Percentiles rank a stretch among this genome's conserved stretches.
These are phyloP conservation scores for Selaginella tamariscina DNA, from an alignment of 75 land plant species.

Conservation along the genomic window DNA sequence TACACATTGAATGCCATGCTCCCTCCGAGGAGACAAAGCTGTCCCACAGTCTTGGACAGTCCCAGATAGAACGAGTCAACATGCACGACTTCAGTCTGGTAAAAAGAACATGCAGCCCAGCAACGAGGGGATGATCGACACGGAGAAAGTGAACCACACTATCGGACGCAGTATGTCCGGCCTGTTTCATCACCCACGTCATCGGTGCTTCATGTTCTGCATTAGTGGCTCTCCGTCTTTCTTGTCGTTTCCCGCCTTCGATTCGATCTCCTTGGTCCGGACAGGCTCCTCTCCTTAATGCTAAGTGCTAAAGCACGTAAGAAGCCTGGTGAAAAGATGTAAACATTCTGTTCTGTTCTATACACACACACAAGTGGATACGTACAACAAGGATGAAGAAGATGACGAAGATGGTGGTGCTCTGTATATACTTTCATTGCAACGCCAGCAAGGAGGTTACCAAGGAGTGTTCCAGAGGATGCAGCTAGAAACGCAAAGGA, in stretches of 20 bases:
- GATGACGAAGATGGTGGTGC: constrained; percentile 40
- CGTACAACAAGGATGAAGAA: constrained; percentile 37
- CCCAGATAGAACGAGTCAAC: constrained; percentile 55
- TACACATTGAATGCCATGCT: constrained; percentile 44
- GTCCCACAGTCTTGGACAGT: constrained; percentile 57
- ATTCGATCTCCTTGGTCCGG: background rate
- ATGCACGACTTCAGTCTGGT: constrained; percentile 50
- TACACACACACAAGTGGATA: too few species aligned
- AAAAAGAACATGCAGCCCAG: constrained; percentile 65
- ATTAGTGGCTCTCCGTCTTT: background rate
- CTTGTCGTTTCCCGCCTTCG: background rate
- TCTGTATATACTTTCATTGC: constrained; percentile 31
- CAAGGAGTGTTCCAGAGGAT: constrained; percentile 57
- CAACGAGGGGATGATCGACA: constrained; percentile 44
- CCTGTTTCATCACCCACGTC: constrained; percentile 19
- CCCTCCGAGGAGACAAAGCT: constrained; percentile 40
- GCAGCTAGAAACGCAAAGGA: constrained; percentile 68
- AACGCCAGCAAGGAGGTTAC: constrained; percentile 63
- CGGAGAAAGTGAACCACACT: constrained; percentile 54
- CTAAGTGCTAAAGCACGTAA: background rate
- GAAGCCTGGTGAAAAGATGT: too few species aligned
- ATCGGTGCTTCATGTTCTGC: background rate
- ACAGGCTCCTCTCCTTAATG: background rate
- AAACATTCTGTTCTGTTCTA: too few species aligned
- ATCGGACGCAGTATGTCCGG: constrained; percentile 45